A percentile compares a stretch with the other conserved stretches of the same genome.
Evolutionary conservation across 805 yeast species (phyloP).

Genomic region (Barnettozyma salicaria): DNA sequence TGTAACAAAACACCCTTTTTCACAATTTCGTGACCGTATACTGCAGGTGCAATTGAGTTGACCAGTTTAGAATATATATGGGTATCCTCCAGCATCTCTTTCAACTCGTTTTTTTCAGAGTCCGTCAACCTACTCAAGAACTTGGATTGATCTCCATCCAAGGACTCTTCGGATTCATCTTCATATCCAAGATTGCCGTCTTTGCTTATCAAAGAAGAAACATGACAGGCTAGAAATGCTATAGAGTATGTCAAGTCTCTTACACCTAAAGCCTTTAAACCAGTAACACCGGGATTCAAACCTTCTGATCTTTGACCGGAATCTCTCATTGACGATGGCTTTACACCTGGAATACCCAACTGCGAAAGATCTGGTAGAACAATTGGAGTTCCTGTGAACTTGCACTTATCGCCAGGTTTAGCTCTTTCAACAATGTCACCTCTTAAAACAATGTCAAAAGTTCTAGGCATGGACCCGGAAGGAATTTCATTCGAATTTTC

Average conservation of each 20-base stretch:
- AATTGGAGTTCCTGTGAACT: conserved; percentile 89
- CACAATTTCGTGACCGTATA: conserved; percentile 90
- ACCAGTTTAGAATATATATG: conserved; percentile 81
- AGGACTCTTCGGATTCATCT: conserved; percentile 33
- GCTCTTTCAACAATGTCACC: conserved; percentile 95
- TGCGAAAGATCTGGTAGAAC: conserved; percentile 94
- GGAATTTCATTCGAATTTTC: conserved; percentile 97
- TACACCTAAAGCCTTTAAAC: conserved; percentile 78
- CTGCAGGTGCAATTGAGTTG: conserved; percentile 89
- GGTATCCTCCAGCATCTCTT: conserved; percentile 85
- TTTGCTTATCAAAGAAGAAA: conserved; percentile 49
- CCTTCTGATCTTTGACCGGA: conserved; percentile 52
- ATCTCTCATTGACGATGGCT: conserved; percentile 76
- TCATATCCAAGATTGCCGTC: conserved; percentile 33
- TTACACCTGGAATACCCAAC: conserved; percentile 90
- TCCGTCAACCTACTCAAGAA: conserved; percentile 73
- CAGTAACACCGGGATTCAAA: conserved; percentile 78
- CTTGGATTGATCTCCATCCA: conserved; percentile 68
- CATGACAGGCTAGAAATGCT: conserved; percentile 90
- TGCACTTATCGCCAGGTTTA: conserved; percentile 94
- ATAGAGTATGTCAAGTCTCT: conserved; percentile 89
- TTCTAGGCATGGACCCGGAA: conserved; percentile 98
- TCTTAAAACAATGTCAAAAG: conserved; percentile 83
- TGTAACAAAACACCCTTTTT: conserved; percentile 89
- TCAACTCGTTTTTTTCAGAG: conserved; percentile 77